Percentiles rank a stretch among this genome's conserved stretches.
phyloP scores from a whole-genome alignment of 495 filamentous ascomycete species.

The Halenospora varia region DNA sequence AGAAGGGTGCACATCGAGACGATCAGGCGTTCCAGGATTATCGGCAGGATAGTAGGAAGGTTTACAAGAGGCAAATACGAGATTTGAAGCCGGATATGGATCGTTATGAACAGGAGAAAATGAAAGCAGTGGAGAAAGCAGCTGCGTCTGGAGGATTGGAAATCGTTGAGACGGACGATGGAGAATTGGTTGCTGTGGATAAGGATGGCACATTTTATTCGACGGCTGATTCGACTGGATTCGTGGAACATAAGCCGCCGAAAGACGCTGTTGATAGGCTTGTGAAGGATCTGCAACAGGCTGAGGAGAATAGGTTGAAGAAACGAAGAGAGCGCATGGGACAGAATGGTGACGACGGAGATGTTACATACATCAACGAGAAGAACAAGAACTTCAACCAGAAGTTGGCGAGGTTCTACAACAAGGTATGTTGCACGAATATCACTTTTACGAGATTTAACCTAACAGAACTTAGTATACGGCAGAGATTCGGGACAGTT shows the following conservation, averaged over 20 bases:
- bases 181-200: slow-evolving; percentile 91
- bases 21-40: slow-evolving; percentile 92
- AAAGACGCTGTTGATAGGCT: slow-evolving; percentile 87
- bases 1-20: slow-evolving; percentile 79
- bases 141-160: slow-evolving; percentile 76
- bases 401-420: slow-evolving; percentile 91
- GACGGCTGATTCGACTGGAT: slow-evolving; percentile 74
- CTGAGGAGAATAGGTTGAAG: slow-evolving; percentile 79
- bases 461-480: slow-evolving; percentile 68
- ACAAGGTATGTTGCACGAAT: slow-evolving; percentile 59
- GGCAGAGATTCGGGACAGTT: slow-evolving; percentile 92
- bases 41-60: slow-evolving; percentile 76
- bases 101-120: slow-evolving; percentile 79
- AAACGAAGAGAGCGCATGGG: slow-evolving; percentile 75
- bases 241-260: slow-evolving; percentile 81
- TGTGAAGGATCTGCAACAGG: slow-evolving; percentile 81
- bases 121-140: slow-evolving; percentile 76
- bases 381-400: slow-evolving; percentile 99
- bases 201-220: slow-evolving; percentile 86
- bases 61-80: slow-evolving; percentile 87
- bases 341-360: slow-evolving; percentile 70
- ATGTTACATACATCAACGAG: slow-evolving; percentile 98
- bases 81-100: slow-evolving; percentile 69
- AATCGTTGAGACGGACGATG: slow-evolving; percentile 89
- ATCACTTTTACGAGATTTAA: neutral